Evolutionary conservation across 768 basidiomycete species (phyloP).

Genomic region (Porpolomopsis calyptriformis): DNA sequence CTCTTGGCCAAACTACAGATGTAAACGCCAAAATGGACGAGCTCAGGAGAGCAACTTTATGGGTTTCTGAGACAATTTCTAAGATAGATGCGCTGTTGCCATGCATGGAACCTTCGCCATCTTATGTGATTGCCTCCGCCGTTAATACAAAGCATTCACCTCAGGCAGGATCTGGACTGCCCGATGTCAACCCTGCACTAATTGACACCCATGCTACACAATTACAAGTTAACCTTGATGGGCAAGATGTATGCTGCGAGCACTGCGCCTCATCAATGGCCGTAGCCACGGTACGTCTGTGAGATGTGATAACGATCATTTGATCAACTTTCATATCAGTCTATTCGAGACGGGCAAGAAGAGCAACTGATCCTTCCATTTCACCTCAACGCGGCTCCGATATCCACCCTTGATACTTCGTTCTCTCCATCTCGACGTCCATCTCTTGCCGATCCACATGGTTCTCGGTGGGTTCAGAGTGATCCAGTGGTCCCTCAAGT

Average conservation of each 20-base stretch:
- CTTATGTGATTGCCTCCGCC: neutral
- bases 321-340: constrained; percentile 29
- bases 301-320: constrained; percentile 4
- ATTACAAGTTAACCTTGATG: constrained; percentile 16
- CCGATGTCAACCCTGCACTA: neutral
- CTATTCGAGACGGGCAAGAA: constrained; percentile 64
- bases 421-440: constrained; percentile 31
- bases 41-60: constrained; percentile 41
- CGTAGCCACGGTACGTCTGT: constrained; percentile 53
- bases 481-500: constrained; percentile 37
- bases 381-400: constrained; percentile 62
- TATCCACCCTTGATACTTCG: constrained; percentile 32
- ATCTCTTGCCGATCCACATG: constrained; percentile 25
- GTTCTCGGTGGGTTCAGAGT: constrained; percentile 36
- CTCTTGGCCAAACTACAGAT: constrained; percentile 34
- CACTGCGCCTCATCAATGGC: constrained; percentile 27
- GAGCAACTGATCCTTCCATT: constrained; percentile 58
- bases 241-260: constrained; percentile 32
- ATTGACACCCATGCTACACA: constrained; percentile 16
- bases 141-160: neutral
- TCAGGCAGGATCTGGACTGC: neutral
- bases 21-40: constrained; percentile 44
- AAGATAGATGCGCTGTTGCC: constrained; percentile 22
- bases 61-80: constrained; percentile 46
- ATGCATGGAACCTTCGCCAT: neutral